phyloP scores from a whole-genome alignment of 148 eudicot genomes.

The Chenopodium formosanum region DNA sequence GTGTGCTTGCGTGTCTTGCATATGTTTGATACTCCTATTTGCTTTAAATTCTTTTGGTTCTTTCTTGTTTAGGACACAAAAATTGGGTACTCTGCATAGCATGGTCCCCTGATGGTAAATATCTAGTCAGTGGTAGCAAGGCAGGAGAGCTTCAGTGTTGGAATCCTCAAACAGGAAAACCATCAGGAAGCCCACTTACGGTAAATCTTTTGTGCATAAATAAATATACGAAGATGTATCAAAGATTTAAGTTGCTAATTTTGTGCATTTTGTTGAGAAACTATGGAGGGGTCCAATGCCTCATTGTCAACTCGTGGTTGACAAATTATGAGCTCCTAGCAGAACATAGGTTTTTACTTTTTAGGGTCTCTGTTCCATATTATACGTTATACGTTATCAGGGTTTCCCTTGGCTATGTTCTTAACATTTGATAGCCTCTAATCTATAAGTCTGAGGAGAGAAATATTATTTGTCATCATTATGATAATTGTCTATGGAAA shows the following conservation, averaged over 20 bases:
- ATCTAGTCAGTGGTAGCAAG: constrained; percentile 97
- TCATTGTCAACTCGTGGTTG: neutral
- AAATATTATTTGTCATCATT: too few relatives aligned
- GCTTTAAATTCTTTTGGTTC: neutral
- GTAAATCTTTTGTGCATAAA: constrained; percentile 37
- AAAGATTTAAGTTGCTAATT: neutral
- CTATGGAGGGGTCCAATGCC: neutral
- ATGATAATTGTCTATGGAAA: neutral
- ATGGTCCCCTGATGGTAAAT: constrained; percentile 97
- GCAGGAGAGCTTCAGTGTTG: constrained; percentile 89
- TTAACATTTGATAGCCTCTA: neutral
- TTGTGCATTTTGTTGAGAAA: neutral
- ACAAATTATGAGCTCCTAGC: neutral
- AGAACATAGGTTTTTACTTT: neutral
- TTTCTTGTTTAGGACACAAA: constrained; percentile 61
- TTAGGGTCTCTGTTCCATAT: neutral
- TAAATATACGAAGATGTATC: neutral
- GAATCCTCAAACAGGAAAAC: constrained; percentile 87
- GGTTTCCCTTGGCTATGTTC: neutral
- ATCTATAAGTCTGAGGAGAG: neutral
- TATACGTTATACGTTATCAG: neutral
- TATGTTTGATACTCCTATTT: neutral
- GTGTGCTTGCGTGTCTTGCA: neutral
- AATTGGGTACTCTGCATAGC: constrained; percentile 97
- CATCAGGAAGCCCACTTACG: constrained; percentile 63